Percentiles rank a stretch among this genome's conserved stretches.
These are phyloP conservation scores for Cutaneotrichosporon cutaneum DNA, from an alignment of 1,284 basidiomycete species.

Conservation along the genomic window DNA sequence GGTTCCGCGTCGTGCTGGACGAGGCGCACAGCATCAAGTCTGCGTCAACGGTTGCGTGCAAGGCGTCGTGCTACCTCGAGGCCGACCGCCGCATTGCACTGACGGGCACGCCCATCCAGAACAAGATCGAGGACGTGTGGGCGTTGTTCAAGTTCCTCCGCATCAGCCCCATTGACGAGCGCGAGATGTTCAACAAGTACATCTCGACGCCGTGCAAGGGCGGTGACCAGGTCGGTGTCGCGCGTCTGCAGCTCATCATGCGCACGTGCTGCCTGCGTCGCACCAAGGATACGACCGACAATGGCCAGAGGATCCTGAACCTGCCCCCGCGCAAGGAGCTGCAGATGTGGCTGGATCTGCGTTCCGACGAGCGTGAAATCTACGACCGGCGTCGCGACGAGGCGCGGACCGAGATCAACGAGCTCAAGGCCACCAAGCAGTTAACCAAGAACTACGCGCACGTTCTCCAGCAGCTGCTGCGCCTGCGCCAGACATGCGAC, in stretches of 20 bases:
- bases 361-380: slow-evolving; percentile 74
- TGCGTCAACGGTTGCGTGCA: slow-evolving; percentile 85
- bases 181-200: slow-evolving; percentile 86
- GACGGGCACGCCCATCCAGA: slow-evolving; percentile 97
- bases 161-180: slow-evolving; percentile 87
- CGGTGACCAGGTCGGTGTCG: slow-evolving; percentile 85
- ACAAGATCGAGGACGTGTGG: slow-evolving; percentile 96
- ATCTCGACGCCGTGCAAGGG: slow-evolving; percentile 89
- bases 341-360: slow-evolving; percentile 79
- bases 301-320: slow-evolving; percentile 79
- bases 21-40: slow-evolving; percentile 99
- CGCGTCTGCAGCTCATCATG: slow-evolving; percentile 96
- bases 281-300: slow-evolving; percentile 82
- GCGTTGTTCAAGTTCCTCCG: slow-evolving; percentile 95
- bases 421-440: slow-evolving; percentile 80
- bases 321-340: slow-evolving; percentile 86
- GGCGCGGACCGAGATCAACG: slow-evolving; percentile 55
- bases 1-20: slow-evolving; percentile 97
- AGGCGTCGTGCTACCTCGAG: slow-evolving; percentile 90
- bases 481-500: slow-evolving; percentile 94
- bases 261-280: slow-evolving; percentile 91
- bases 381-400: slow-evolving; percentile 75
- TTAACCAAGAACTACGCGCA: slow-evolving; percentile 93
- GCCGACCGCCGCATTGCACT: slow-evolving; percentile 90
- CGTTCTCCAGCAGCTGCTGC: slow-evolving; percentile 91